Percentiles rank a stretch among this genome's conserved stretches.
Evolutionary conservation across 371 early-diverging fungal species (phyloP).

Genomic region (Apophysomyces ossiformis): DNA sequence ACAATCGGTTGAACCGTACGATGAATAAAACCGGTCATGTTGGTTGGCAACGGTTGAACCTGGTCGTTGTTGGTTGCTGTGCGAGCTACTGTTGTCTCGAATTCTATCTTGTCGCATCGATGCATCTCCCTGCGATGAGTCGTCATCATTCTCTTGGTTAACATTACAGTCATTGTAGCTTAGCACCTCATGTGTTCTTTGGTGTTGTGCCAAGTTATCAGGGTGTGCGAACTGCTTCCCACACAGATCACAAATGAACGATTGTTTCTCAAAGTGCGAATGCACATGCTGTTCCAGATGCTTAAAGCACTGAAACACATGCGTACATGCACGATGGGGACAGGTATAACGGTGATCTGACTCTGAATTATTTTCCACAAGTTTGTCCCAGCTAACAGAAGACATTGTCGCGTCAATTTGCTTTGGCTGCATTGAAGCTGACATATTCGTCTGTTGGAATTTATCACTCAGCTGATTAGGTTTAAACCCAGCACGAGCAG

Average conservation of each 20-base stretch:
- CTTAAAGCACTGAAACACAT: not conserved
- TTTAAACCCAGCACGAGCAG: constrained; percentile 35
- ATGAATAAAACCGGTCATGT: constrained; percentile 2
- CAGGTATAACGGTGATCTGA: not conserved
- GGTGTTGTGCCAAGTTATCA: constrained; percentile 23
- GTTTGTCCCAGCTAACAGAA: not conserved
- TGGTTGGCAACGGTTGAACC: not conserved
- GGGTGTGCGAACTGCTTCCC: constrained; percentile 24
- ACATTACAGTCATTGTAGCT: constrained; percentile 6
- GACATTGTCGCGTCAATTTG: not conserved
- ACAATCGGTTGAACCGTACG: constrained; percentile 20
- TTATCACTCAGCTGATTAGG: not conserved
- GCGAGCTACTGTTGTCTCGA: not conserved
- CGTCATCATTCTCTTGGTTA: constrained; percentile 19
- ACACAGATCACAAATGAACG: constrained; percentile 25
- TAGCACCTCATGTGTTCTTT: constrained; percentile 10
- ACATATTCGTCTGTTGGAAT: not conserved
- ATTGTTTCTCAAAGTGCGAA: not conserved
- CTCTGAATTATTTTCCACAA: not conserved
- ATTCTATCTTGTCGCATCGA: not conserved
- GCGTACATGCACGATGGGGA: not conserved
- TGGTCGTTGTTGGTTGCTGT: constrained; percentile 10
- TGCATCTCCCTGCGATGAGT: constrained; percentile 23
- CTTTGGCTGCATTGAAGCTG: not conserved
- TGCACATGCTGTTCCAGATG: not conserved